Evolutionary conservation across 1,284 basidiomycete species (phyloP), one percentile per base, ranked within the genome.

Genomic region (Exobasidium rhododendri): DNA sequence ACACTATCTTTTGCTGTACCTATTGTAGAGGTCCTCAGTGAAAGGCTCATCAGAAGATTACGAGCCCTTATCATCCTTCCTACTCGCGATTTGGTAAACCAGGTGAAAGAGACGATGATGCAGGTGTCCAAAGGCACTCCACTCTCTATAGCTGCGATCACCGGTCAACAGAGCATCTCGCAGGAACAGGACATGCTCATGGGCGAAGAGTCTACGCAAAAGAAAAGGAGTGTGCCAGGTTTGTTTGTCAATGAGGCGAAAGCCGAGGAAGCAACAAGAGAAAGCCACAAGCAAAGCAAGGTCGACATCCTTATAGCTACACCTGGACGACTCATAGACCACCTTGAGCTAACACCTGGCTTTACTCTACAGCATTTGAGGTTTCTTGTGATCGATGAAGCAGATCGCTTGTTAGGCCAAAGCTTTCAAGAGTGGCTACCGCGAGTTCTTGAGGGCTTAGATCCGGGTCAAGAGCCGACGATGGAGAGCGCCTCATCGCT

Each of bases 331-430:
- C 79, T 99, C 50, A 94, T 97, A 46, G 94, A 98, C 79, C 94
- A 98, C 80, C 82, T 98, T 13, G 87, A 87, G 46, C 88, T 86
- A 26, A 97, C 94, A 0, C 67, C 67, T 4, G 86, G 85, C 0
- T 96, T 97, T 79, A 90, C 92, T 0, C 81, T 98, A 32, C 90
- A 96, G 73, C 93, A 98, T 80, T 83, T 99, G 28, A 88, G 94
- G 28, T 98, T 93, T 81, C 82, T 98, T 60, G 92, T 98, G 20
- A 92, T 99, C 61, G 96, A 99, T 79, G 96, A 99, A 82, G 96
- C 96, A 0, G 96, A 99, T 79, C 86, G 94, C 24, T 84, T 99
- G 2, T 85, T 99, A 3, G 90, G 90, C 5, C 93, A 97, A 79
- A 92, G 91, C 1, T 97, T 97, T 81, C 92, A 97, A 80, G 89